Conservation (phyloP, 192 early-diverging fungal species). For the Paraglomus brasilianum region DNA sequence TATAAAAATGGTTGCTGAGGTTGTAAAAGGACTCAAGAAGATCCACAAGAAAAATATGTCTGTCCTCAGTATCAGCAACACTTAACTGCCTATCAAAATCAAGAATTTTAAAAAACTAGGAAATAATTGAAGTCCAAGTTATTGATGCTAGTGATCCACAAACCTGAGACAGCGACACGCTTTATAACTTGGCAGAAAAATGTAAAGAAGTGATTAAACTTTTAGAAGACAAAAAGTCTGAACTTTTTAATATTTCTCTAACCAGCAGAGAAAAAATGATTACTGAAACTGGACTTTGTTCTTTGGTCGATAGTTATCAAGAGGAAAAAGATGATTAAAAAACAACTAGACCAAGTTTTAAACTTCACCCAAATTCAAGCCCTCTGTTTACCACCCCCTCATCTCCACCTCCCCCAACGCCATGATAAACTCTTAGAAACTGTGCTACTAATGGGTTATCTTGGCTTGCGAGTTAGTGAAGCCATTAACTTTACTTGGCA, state of each 20-base stretch:
- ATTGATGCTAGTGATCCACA: background rate
- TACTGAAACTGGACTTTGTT: background rate
- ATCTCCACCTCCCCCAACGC: background rate
- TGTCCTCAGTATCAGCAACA: background rate
- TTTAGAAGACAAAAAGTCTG: background rate
- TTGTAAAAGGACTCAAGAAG: background rate
- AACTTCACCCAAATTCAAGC: too few relatives aligned
- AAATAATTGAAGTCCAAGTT: background rate
- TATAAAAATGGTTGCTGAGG: conserved; percentile 22
- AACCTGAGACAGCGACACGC: background rate
- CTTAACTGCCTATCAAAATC: conserved; percentile 3
- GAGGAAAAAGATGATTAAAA: background rate
- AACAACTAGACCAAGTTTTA: conserved; percentile 6
- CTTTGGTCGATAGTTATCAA: background rate
- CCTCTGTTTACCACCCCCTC: too few relatives aligned
- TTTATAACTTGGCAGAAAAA: background rate
- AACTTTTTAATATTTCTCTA: background rate
- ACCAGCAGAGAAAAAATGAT: too few relatives aligned
- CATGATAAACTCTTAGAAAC: conserved; percentile 1
- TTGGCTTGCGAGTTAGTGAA: conserved; percentile 1
- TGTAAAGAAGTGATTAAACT: background rate
- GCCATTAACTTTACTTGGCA: conserved; percentile 12
- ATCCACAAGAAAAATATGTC: conserved; percentile 4
- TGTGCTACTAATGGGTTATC: background rate
- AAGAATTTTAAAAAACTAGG: conserved; percentile 1